Base-by-base conservation (phyloP, 768 basidiomycete species). In the Amanita pseudoporphyria region DNA sequence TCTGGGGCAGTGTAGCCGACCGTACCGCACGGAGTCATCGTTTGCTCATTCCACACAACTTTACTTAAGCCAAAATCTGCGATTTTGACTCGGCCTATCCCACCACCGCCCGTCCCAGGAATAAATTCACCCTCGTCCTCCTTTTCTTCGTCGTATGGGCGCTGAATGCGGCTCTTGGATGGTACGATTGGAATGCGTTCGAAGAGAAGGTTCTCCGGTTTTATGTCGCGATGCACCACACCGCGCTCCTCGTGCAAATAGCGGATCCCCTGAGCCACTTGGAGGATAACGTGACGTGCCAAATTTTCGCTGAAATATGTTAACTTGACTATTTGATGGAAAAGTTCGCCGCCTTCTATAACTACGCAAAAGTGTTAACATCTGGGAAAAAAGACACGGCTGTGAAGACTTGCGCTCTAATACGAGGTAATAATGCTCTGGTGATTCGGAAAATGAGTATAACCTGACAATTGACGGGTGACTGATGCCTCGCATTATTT, bases 1-100 rank as follows among this genome's bases (percentile, higher is more conserved):
- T 99, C 96, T 5, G 96, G 96, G 5, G 96, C 96, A 2, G 96
- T 99, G 67, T 99, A 99, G 18, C 96, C 96, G 28, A 99, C 95
- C 2, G 96, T 99, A n/a, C 96, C 96, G 60, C 96, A 99, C 18
- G 96, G 96, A 12, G 96, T 99, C 87, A 90, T 94, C 5, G 96
- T 99, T 62, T 97, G 84, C 61, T 98, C 96, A 62, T 95, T 87
- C 96, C 96, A 99, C 3, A 99, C 91, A 47, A 98, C 85, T 68
- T 99, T 99, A 54, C 84, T 88, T 41, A 99, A 73, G 30, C 96
- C 96, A 60, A 99, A 99, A 65, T 99, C 96, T 52, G 96, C 96
- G 52, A 99, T 96, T 73, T 98, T 99, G 65, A 99, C 93, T 35
- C 83, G 82, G 6, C 96, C 96, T 54, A 99, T 99, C 18, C 95